phyloP scores from a whole-genome alignment of 352 stramenopile species.

The Phytophthora pinifolia region DNA sequence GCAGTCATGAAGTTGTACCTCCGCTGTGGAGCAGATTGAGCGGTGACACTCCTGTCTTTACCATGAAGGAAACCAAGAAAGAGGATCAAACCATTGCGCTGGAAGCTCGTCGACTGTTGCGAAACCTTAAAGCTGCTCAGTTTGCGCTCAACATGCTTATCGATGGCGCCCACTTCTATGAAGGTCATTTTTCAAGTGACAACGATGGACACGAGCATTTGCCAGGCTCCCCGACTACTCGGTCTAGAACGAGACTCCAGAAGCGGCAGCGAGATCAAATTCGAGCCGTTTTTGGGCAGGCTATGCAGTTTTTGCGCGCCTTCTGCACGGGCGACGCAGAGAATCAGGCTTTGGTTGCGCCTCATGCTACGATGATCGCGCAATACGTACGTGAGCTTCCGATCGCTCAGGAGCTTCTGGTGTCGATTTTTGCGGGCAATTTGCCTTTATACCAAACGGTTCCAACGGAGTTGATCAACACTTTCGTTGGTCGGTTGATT shows the following conservation, averaged over 20 bases:
- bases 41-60: neutral
- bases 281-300: slow-evolving; percentile 49
- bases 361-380: slow-evolving; percentile 51
- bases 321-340: slow-evolving; percentile 52
- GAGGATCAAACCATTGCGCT: slow-evolving; percentile 25
- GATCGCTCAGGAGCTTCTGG: slow-evolving; percentile 58
- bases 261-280: slow-evolving; percentile 57
- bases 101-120: slow-evolving; percentile 56
- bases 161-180: slow-evolving; percentile 72
- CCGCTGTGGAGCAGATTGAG: slow-evolving; percentile 9
- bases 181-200: slow-evolving; percentile 38
- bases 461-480: slow-evolving; percentile 59
- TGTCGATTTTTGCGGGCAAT: slow-evolving; percentile 57
- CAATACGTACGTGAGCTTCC: slow-evolving; percentile 56
- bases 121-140: slow-evolving; percentile 57
- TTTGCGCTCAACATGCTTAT: slow-evolving; percentile 68
- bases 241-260: slow-evolving; percentile 37
- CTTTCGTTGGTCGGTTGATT: slow-evolving; percentile 47
- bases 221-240: slow-evolving; percentile 26
- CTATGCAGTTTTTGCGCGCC: slow-evolving; percentile 54
- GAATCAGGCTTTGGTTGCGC: slow-evolving; percentile 50
- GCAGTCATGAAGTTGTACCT: slow-evolving; percentile 37
- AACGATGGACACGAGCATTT: slow-evolving; percentile 24
- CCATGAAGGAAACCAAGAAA: slow-evolving; percentile 5
- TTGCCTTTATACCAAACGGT: slow-evolving; percentile 48